These are phyloP conservation scores for Hypoxylon sp. DNA, from an alignment of 2,329 filamentous ascomycete species.

Conservation along the genomic window DNA sequence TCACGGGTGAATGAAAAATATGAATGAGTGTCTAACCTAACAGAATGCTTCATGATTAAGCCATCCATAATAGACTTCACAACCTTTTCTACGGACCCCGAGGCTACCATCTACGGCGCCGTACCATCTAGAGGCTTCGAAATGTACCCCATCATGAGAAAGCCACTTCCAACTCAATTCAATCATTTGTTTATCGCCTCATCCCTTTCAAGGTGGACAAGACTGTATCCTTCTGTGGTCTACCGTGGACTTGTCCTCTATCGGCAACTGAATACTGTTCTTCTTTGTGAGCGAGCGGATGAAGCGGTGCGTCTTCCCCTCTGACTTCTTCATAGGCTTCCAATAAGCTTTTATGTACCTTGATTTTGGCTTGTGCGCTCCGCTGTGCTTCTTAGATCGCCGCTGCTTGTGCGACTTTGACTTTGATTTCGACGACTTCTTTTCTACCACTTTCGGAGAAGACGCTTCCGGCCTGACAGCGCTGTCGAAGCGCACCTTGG, in stretches of 20 bases:
- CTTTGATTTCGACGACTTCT: background rate
- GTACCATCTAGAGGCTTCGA: no score
- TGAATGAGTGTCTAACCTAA: background rate
- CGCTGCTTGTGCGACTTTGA: slow-evolving; percentile 14
- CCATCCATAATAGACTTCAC: no score
- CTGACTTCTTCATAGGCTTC: slow-evolving; percentile 1
- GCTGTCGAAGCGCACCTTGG: slow-evolving; percentile 37
- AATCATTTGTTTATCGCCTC: no score
- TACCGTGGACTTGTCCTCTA: slow-evolving; percentile 1
- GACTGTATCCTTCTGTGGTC: slow-evolving; percentile 29
- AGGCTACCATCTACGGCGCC: no score
- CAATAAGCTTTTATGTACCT: slow-evolving; percentile 9
- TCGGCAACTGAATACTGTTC: slow-evolving; percentile 28
- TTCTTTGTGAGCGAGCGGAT: slow-evolving; percentile 24
- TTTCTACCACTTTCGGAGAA: no score
- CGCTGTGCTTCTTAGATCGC: slow-evolving; percentile 13
- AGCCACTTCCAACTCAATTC: no score
- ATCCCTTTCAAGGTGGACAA: slow-evolving; percentile 16
- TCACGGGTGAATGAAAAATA: background rate
- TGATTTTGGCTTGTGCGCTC: slow-evolving; percentile 5
- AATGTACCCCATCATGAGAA: background rate
- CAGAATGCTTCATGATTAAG: background rate
- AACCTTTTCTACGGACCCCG: no score
- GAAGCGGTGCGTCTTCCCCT: slow-evolving; percentile 15
- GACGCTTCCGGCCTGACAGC: slow-evolving; percentile 17